Evolutionary conservation across 768 basidiomycete species (phyloP).

Genomic region (Hysterangium stoloniferum): DNA sequence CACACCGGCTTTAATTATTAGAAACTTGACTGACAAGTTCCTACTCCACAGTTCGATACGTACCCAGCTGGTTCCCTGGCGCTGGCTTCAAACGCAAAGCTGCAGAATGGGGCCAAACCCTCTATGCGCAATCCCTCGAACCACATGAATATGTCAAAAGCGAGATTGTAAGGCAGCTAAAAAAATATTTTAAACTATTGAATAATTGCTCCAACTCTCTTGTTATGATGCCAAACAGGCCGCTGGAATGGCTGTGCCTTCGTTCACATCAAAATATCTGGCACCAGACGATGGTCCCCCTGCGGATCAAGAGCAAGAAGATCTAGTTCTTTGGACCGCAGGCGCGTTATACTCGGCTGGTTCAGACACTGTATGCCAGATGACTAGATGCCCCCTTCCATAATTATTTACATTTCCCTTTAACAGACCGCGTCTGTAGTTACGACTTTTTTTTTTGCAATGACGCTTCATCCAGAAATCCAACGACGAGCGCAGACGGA

Average conservation of each 20-base stretch:
- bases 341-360: conserved; percentile 13
- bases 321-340: conserved; percentile 15
- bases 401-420: neutral
- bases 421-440: conserved; percentile 25
- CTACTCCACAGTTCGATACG: conserved; percentile 14
- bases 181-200: neutral
- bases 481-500: conserved; percentile 30
- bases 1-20: neutral
- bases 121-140: neutral
- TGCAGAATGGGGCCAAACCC: conserved; percentile 2
- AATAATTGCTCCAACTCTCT: neutral
- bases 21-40: neutral
- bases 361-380: conserved; percentile 21
- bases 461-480: conserved; percentile 29
- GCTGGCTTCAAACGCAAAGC: conserved; percentile 17
- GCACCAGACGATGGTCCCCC: conserved; percentile 1
- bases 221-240: conserved; percentile 7
- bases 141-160: conserved; percentile 9
- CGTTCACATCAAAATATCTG: conserved; percentile 12
- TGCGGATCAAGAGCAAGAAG: conserved; percentile 13
- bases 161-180: neutral
- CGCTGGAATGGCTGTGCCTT: conserved; percentile 15
- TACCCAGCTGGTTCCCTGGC: conserved; percentile 22
- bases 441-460: conserved; percentile 28
- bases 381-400: neutral